Percentiles rank a stretch among this genome's conserved stretches.
Evolutionary conservation across 2,329 filamentous ascomycete genomes (phyloP).

Genomic region (Ophiostoma triangulosporum): DNA sequence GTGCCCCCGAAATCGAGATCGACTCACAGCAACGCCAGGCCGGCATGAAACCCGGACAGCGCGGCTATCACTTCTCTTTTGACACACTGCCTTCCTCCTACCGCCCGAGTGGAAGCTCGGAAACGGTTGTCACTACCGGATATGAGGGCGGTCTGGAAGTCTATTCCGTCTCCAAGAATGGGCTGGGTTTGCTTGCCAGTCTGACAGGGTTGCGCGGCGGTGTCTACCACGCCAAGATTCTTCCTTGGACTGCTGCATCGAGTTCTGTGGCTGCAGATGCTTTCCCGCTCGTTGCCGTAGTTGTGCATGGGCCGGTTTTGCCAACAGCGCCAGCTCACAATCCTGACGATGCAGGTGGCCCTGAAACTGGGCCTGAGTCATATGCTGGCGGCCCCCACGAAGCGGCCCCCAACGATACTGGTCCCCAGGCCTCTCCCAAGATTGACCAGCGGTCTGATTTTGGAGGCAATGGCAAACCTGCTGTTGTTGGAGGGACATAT

Average conservation of each 20-base stretch:
- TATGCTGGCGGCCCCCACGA: not conserved
- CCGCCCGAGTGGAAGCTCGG: conserved; percentile 23
- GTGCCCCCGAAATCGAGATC: conserved; percentile 58
- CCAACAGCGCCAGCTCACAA: conserved; percentile 22
- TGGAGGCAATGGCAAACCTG: not conserved
- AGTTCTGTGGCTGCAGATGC: conserved; percentile 36
- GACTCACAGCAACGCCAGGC: conserved; percentile 30
- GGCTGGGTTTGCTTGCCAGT: conserved; percentile 53
- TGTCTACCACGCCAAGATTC: conserved; percentile 68
- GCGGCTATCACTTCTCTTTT: conserved; percentile 69
- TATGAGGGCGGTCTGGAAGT: conserved; percentile 71
- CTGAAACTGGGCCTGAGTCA: not conserved
- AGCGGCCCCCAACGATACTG: not conserved
- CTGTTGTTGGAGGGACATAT: not conserved
- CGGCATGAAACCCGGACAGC: conserved; percentile 49
- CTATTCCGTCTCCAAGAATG: conserved; percentile 57
- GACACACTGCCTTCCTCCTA: conserved; percentile 48
- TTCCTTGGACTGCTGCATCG: conserved; percentile 50
- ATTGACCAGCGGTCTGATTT: conserved; percentile 14
- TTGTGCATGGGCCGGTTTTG: conserved; percentile 63
- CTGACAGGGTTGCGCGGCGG: conserved; percentile 67
- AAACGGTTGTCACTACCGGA: conserved; percentile 62
- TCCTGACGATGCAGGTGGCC: not conserved
- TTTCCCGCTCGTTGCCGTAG: conserved; percentile 64
- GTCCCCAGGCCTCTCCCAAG: not conserved